Evolutionary conservation across 164 flowering plant genomes (phyloP).

Genomic region (Magnolia kwangsiensis): DNA sequence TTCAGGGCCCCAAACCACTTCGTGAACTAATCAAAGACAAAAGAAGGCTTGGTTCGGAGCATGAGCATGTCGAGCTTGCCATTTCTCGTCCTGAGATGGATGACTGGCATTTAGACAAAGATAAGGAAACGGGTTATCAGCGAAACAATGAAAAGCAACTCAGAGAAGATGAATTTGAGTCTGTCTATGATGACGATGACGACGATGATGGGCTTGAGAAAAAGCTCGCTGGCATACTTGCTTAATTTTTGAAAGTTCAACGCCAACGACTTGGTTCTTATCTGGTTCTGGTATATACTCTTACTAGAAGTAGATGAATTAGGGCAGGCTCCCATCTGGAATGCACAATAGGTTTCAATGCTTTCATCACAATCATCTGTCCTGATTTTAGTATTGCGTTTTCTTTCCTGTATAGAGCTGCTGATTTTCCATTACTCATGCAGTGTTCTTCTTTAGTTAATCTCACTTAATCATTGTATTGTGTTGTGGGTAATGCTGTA

Average conservation of each 20-base stretch:
- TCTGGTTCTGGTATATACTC: background rate
- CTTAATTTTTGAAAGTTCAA: constrained; percentile 6
- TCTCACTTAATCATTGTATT: background rate
- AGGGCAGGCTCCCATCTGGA: background rate
- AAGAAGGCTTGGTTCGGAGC: constrained; percentile 15
- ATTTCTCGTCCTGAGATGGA: constrained; percentile 2
- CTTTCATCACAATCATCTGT: background rate
- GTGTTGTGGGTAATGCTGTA: background rate
- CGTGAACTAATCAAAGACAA: constrained; percentile 51
- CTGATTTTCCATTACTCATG: constrained; percentile 4
- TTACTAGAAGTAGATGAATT: background rate
- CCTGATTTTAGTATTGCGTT: background rate
- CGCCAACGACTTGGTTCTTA: background rate
- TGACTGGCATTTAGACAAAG: constrained; percentile 1
- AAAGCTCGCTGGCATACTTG: constrained; percentile 21
- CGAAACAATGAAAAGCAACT: constrained; percentile 1
- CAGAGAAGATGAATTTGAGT: background rate
- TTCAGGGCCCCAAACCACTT: constrained; percentile 57
- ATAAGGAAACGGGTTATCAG: background rate
- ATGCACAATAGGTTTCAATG: background rate
- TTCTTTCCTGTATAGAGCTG: constrained; percentile 15
- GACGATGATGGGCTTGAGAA: constrained; percentile 16
- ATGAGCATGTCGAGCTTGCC: background rate
- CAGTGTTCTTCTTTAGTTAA: background rate
- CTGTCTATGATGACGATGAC: constrained; percentile 17